A percentile compares a stretch with the other conserved stretches of the same genome.
phyloP scores from a whole-genome alignment of 805 yeast genomes.

The Zygoascus flipseniorum region DNA sequence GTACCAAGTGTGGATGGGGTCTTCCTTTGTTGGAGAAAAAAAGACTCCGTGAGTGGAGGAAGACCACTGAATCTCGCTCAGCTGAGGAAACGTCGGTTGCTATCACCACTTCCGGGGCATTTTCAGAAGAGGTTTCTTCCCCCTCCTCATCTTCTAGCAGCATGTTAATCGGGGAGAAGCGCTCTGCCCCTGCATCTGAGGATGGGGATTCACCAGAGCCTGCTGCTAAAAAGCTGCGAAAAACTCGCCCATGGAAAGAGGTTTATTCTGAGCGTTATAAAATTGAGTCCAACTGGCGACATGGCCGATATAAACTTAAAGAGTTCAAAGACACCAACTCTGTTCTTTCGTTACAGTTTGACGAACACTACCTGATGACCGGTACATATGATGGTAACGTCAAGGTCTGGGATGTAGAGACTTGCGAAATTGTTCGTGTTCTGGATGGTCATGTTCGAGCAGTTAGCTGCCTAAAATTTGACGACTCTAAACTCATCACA shows the following conservation, averaged over 20 bases:
- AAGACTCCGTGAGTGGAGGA: conserved; percentile 27
- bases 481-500: conserved; percentile 79
- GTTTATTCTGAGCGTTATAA: conserved; percentile 85
- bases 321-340: conserved; percentile 76
- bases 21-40: conserved; percentile 86
- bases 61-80: conserved; percentile 24
- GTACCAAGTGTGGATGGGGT: conserved; percentile 99
- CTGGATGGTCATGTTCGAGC: conserved; percentile 85
- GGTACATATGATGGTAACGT: conserved; percentile 89
- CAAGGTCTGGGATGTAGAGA: conserved; percentile 85
- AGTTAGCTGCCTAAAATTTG: conserved; percentile 76
- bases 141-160: neutral
- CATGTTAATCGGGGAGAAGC: neutral
- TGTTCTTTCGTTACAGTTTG: conserved; percentile 79
- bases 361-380: conserved; percentile 70
- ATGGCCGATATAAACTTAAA: conserved; percentile 57
- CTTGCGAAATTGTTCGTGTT: conserved; percentile 70
- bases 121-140: neutral
- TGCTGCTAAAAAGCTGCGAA: conserved; percentile 14
- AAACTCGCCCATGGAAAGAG: conserved; percentile 87
- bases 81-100: conserved; percentile 1
- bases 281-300: conserved; percentile 93
- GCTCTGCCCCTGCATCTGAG: neutral
- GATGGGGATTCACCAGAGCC: neutral
- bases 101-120: neutral